phyloP scores from a whole-genome alignment of 2,329 filamentous ascomycete genomes.

The Monosporascus sp. region DNA sequence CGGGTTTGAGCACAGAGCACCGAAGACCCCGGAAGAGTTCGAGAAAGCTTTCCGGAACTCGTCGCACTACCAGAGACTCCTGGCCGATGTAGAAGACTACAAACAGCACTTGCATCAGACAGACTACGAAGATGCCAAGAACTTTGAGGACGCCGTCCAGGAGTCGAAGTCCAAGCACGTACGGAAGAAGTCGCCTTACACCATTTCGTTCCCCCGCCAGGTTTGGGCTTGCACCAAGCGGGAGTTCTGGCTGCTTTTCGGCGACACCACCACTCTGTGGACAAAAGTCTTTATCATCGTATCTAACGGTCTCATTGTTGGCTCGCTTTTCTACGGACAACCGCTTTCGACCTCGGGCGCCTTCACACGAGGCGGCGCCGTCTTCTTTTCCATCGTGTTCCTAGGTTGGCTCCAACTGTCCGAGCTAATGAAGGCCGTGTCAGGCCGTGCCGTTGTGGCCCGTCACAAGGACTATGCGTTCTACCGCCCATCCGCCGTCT shows the following conservation, averaged over 20 bases:
- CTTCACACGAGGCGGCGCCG: conserved; percentile 46
- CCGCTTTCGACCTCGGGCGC: conserved; percentile 55
- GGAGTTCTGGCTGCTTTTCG: conserved; percentile 73
- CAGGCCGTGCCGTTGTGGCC: conserved; percentile 56
- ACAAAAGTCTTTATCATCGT: conserved; percentile 79
- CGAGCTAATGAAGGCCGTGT: conserved; percentile 73
- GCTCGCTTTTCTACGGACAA: conserved; percentile 72
- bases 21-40: conserved; percentile 65
- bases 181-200: conserved; percentile 67
- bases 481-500: conserved; percentile 51
- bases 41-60: conserved; percentile 61
- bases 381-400: conserved; percentile 51
- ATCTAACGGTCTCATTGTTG: conserved; percentile 67
- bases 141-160: conserved; percentile 61
- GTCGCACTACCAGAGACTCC: conserved; percentile 52
- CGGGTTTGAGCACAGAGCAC: conserved; percentile 61
- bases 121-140: conserved; percentile 53
- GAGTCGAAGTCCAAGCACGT: conserved; percentile 65
- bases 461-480: conserved; percentile 45
- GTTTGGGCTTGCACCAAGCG: conserved; percentile 63
- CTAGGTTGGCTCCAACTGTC: conserved; percentile 64
- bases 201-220: conserved; percentile 68
- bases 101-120: conserved; percentile 43
- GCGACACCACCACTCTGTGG: conserved; percentile 68
- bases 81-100: conserved; percentile 53